A percentile compares a stretch with the other conserved stretches of the same genome.
Evolutionary conservation across 208 protist genomes (phyloP).

Genomic region (Wallacemonas collosoma): DNA sequence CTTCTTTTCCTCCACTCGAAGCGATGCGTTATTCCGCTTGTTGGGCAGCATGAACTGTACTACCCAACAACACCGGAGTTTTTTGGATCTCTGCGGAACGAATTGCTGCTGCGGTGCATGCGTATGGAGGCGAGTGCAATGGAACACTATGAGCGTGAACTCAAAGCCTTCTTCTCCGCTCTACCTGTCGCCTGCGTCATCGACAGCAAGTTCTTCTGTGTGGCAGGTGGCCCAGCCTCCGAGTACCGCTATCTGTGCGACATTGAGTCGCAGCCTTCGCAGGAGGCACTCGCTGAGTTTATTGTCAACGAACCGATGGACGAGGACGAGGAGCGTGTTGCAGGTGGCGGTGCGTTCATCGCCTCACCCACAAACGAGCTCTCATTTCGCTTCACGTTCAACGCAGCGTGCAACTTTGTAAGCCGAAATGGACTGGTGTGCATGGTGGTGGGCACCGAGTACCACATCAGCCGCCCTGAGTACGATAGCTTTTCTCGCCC

Average conservation of each 20-base stretch:
- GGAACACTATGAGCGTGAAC: constrained; percentile 40
- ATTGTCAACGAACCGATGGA: constrained; percentile 82
- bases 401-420: constrained; percentile 83
- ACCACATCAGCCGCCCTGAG: constrained; percentile 66
- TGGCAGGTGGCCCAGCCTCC: constrained; percentile 59
- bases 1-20: constrained; percentile 52
- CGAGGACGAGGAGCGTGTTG: constrained; percentile 77
- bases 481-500: constrained; percentile 68
- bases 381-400: constrained; percentile 75
- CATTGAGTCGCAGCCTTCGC: constrained; percentile 36
- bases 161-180: constrained; percentile 63
- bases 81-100: constrained; percentile 74
- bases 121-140: constrained; percentile 29
- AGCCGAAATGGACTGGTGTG: constrained; percentile 61
- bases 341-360: constrained; percentile 59
- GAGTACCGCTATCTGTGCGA: constrained; percentile 45
- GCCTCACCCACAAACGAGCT: constrained; percentile 40
- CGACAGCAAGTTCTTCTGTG: constrained; percentile 71
- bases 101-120: constrained; percentile 50
- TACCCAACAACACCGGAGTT: constrained; percentile 69
- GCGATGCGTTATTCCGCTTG: constrained; percentile 48
- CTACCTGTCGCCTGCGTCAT: constrained; percentile 73
- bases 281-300: constrained; percentile 56
- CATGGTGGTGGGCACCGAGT: constrained; percentile 81
- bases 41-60: constrained; percentile 80